Percentiles rank a stretch among this genome's conserved stretches.
Conservation (phyloP, 1,139 yeast species). For the Kazachstania sp. region DNA sequence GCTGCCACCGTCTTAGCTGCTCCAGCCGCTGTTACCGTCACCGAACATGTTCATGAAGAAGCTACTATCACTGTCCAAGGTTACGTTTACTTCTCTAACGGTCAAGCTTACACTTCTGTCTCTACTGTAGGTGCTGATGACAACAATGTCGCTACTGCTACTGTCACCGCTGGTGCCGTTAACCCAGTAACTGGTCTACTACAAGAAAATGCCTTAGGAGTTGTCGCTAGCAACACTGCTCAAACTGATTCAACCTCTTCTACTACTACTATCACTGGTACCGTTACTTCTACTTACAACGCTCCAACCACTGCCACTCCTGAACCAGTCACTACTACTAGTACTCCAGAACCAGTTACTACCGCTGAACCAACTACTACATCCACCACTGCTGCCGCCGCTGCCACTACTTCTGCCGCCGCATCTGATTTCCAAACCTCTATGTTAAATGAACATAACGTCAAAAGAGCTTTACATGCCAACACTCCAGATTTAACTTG, state of each 20-base stretch:
- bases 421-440: conserved; percentile 33
- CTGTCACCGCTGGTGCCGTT: conserved; percentile 9
- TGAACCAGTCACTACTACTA: conserved; percentile 9
- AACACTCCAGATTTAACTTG: conserved; percentile 45
- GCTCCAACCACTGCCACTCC: conserved; percentile 1
- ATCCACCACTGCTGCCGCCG: conserved; percentile 14
- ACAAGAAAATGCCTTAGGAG: conserved; percentile 1
- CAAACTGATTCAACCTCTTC: neutral
- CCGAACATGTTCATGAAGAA: conserved; percentile 24
- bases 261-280: neutral
- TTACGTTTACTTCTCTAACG: conserved; percentile 22
- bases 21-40: conserved; percentile 33
- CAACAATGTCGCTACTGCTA: conserved; percentile 7
- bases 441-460: conserved; percentile 45
- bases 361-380: conserved; percentile 15
- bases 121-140: conserved; percentile 8
- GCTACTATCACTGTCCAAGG: conserved; percentile 27
- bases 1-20: conserved; percentile 29
- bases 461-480: conserved; percentile 46
- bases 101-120: conserved; percentile 26
- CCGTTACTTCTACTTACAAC: conserved; percentile 1
- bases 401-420: conserved; percentile 19
- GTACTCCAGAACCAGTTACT: neutral
- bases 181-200: conserved; percentile 4
- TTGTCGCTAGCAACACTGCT: neutral